Evolutionary conservation across 768 basidiomycete species (phyloP).

Genomic region (Rubroboletus pulcherrimus): DNA sequence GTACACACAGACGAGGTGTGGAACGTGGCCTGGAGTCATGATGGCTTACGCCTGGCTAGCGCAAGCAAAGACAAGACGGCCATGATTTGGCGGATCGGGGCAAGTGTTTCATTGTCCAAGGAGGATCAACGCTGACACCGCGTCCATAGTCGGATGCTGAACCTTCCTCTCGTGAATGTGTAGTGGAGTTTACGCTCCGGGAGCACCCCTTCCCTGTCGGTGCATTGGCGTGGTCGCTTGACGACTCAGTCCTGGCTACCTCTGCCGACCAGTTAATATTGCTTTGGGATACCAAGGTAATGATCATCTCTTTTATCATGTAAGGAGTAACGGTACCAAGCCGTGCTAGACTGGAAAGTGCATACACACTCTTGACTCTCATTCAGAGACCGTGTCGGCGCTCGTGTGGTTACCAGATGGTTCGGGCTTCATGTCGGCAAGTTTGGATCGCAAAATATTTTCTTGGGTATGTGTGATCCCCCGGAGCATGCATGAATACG

Average conservation of each 20-base stretch:
- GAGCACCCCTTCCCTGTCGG: slow-evolving; percentile 81
- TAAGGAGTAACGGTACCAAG: slow-evolving; percentile 4
- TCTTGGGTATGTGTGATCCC: slow-evolving; percentile 62
- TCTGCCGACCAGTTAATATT: slow-evolving; percentile 78
- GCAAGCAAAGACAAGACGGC: slow-evolving; percentile 84
- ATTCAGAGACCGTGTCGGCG: slow-evolving; percentile 81
- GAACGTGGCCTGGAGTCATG: slow-evolving; percentile 93
- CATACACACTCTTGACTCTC: slow-evolving; percentile 61
- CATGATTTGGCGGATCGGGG: slow-evolving; percentile 86
- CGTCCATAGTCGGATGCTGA: slow-evolving; percentile 41
- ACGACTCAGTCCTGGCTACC: slow-evolving; percentile 80
- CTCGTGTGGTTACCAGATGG: slow-evolving; percentile 88
- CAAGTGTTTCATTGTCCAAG: slow-evolving; percentile 37
- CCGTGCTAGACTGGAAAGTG: slow-evolving; percentile 65
- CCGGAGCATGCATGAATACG: neutral
- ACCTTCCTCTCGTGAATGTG: slow-evolving; percentile 56
- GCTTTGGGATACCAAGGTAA: slow-evolving; percentile 87
- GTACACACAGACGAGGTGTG: slow-evolving; percentile 94
- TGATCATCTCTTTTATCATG: slow-evolving; percentile 8
- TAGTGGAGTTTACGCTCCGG: slow-evolving; percentile 53
- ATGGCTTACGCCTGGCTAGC: slow-evolving; percentile 79
- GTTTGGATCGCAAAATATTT: slow-evolving; percentile 78
- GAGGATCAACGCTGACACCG: slow-evolving; percentile 5
- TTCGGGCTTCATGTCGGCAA: slow-evolving; percentile 84
- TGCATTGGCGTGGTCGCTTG: slow-evolving; percentile 88